Conservation (phyloP, 1,284 basidiomycete species). For the Paramarasmius palmivorus region DNA sequence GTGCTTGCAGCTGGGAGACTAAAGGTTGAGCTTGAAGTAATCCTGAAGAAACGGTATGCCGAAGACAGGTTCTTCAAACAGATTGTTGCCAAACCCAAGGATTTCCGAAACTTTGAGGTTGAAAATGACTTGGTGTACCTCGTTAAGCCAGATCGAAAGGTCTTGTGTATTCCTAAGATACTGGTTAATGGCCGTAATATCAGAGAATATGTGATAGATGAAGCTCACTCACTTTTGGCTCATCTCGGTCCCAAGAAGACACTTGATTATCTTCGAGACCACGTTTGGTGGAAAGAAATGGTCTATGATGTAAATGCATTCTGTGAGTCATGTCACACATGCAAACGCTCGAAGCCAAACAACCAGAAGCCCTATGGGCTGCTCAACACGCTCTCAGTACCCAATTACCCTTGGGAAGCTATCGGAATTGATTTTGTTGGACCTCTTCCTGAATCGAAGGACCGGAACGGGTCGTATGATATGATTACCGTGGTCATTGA, state of each 20-base stretch:
- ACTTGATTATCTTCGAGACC: constrained; percentile 22
- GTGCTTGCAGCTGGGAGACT: background rate
- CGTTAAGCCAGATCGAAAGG: constrained; percentile 8
- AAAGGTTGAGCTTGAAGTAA: background rate
- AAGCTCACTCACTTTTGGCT: constrained; percentile 29
- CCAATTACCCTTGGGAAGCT: constrained; percentile 26
- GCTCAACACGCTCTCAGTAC: constrained; percentile 23
- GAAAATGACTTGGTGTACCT: constrained; percentile 18
- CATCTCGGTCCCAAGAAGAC: constrained; percentile 30
- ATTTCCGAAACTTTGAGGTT: constrained; percentile 19
- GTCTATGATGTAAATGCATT: constrained; percentile 21
- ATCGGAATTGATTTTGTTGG: constrained; percentile 39
- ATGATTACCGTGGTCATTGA: constrained; percentile 32
- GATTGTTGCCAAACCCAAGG: constrained; percentile 12
- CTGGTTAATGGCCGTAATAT: constrained; percentile 14
- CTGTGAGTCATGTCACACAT: constrained; percentile 26
- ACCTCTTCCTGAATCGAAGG: constrained; percentile 30
- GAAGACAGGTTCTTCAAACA: constrained; percentile 14
- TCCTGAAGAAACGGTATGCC: constrained; percentile 4
- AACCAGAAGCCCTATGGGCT: constrained; percentile 26
- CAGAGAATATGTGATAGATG: constrained; percentile 26
- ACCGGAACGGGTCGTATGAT: constrained; percentile 27
- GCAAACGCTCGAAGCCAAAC: constrained; percentile 23
- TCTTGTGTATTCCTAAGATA: constrained; percentile 19
- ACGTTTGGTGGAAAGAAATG: constrained; percentile 32